These are phyloP conservation scores for Trypanosomatidae sp. DNA, from an alignment of 208 protist species.

Conservation along the genomic window DNA sequence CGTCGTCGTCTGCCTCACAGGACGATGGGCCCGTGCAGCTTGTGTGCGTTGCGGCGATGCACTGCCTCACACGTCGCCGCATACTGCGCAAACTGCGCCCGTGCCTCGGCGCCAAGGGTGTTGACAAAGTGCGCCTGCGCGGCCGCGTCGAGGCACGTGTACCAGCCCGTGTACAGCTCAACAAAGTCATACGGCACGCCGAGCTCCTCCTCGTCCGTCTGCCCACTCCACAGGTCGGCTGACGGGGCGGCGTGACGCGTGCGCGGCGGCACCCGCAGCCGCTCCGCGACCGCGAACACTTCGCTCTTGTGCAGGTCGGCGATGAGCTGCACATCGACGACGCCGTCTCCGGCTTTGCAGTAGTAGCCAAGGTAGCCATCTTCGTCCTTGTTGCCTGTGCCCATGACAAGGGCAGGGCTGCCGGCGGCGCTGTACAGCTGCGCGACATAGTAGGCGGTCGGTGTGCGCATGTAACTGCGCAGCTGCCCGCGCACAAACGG, in stretches of 20 bases:
- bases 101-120: conserved; percentile 28
- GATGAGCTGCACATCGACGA: conserved; percentile 94
- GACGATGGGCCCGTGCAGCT: conserved; percentile 62
- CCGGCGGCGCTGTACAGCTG: conserved; percentile 84
- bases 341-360: conserved; percentile 94
- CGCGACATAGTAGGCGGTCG: conserved; percentile 87
- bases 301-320: conserved; percentile 95
- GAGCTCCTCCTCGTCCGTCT: conserved; percentile 95
- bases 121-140: conserved; percentile 29
- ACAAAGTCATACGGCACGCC: conserved; percentile 95
- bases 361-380: conserved; percentile 95
- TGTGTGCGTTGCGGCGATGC: conserved; percentile 87
- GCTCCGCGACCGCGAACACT: conserved; percentile 73
- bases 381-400: conserved; percentile 95
- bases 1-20: conserved; percentile 22
- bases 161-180: conserved; percentile 89
- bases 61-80: conserved; percentile 50
- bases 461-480: conserved; percentile 92
- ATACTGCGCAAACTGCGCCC: conserved; percentile 65
- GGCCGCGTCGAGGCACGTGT: conserved; percentile 36
- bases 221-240: conserved; percentile 92
- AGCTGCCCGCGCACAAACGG: conserved; percentile 90
- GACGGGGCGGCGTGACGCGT: conserved; percentile 82
- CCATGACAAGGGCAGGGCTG: conserved; percentile 89
- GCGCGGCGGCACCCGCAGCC: conserved; percentile 64